phyloP scores from a whole-genome alignment of 2,329 filamentous ascomycete species.

The Aureobasidium subglaciale region DNA sequence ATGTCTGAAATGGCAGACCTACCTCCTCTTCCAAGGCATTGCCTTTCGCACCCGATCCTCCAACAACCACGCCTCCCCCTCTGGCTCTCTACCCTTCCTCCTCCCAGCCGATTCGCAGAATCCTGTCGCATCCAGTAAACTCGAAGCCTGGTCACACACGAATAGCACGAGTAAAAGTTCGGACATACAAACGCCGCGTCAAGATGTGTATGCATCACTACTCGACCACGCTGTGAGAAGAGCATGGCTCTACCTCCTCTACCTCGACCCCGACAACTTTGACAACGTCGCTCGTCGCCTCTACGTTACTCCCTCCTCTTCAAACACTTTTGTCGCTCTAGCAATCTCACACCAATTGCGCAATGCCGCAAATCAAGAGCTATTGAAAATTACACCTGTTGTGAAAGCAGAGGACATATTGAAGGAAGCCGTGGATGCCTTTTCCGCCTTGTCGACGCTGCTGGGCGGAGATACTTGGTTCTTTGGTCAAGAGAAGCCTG shows the following conservation, averaged over 20 bases:
- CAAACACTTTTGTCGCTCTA: conserved; percentile 55
- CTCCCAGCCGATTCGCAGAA: conserved; percentile 45
- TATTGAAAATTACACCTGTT: conserved; percentile 48
- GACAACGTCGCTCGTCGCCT: conserved; percentile 57
- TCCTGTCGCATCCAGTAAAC: conserved; percentile 53
- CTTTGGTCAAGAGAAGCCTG: conserved; percentile 52
- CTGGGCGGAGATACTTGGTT: conserved; percentile 56
- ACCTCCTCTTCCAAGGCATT: conserved; percentile 69
- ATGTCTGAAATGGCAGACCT: conserved; percentile 96
- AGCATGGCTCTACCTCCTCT: conserved; percentile 83
- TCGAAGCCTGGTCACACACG: conserved; percentile 57
- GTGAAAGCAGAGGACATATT: conserved; percentile 47
- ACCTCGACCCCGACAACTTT: conserved; percentile 64
- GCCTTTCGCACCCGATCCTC: conserved; percentile 62
- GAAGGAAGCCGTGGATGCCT: conserved; percentile 54
- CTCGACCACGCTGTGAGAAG: conserved; percentile 70
- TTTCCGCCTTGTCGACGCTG: conserved; percentile 53
- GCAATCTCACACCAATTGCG: conserved; percentile 61
- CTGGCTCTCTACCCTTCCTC: conserved; percentile 81
- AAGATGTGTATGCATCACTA: conserved; percentile 72
- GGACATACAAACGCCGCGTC: conserved; percentile 24
- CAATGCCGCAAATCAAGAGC: conserved; percentile 64
- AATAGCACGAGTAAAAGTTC: neutral
- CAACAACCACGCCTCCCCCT: conserved; percentile 88
- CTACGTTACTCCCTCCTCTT: conserved; percentile 60